Conservation (phyloP, 257 asterid genomes). For the Fraxinus anomala region DNA sequence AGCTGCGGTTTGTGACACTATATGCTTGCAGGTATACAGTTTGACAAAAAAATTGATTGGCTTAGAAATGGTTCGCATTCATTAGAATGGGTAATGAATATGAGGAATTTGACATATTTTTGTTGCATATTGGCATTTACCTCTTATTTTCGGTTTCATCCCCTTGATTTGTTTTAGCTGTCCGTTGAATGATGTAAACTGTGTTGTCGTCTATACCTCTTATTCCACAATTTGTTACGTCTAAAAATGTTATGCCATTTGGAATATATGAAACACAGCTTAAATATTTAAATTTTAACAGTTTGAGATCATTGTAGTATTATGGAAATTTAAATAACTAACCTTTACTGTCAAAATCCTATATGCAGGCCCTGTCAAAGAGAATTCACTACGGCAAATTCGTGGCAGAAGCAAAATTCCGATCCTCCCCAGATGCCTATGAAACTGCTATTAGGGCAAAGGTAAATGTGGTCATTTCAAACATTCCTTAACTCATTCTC, state of each 20-base stretch:
- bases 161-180: neutral
- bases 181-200: neutral
- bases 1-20: constrained; percentile 77
- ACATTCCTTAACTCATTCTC: neutral
- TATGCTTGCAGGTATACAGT: constrained; percentile 81
- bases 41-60: neutral
- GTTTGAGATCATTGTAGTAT: neutral
- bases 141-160: constrained; percentile 9
- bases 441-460: constrained; percentile 63
- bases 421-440: constrained; percentile 67
- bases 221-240: neutral
- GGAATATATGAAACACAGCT: neutral
- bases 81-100: neutral
- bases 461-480: constrained; percentile 38
- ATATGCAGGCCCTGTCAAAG: constrained; percentile 70
- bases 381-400: constrained; percentile 94
- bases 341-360: constrained; percentile 3
- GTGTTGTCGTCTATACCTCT: neutral
- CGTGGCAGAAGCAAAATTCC: constrained; percentile 91
- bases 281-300: neutral
- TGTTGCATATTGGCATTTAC: neutral
- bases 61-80: neutral
- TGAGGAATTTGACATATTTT: neutral
- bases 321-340: neutral
- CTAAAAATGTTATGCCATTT: neutral